Conservation (phyloP, 441 rosid genomes). For the Lepidium campestre region DNA sequence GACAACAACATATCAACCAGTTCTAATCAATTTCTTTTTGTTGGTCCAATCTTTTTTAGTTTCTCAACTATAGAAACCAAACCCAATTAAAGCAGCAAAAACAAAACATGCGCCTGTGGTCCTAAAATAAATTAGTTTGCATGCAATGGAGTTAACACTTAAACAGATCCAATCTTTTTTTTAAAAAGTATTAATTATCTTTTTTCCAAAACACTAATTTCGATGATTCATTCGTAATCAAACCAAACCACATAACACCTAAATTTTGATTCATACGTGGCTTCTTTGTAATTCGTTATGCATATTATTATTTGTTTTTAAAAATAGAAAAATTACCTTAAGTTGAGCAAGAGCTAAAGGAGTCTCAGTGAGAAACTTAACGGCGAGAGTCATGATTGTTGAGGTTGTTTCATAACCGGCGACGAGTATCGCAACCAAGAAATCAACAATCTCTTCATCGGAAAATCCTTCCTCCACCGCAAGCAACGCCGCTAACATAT, state of each 20-base stretch:
- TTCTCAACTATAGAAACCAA: slow-evolving; percentile 3
- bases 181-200: too few species aligned
- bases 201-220: slow-evolving; percentile 3
- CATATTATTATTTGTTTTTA: background rate
- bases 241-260: slow-evolving; percentile 28
- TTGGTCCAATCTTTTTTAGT: background rate
- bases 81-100: slow-evolving; percentile 13
- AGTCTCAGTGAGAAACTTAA: slow-evolving; percentile 87
- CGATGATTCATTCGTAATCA: slow-evolving; percentile 17
- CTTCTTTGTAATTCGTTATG: background rate
- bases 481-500: slow-evolving; percentile 76
- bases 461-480: slow-evolving; percentile 66
- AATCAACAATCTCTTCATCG: slow-evolving; percentile 84
- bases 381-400: slow-evolving; percentile 93
- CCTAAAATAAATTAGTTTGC: slow-evolving; percentile 3
- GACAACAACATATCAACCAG: slow-evolving; percentile 4
- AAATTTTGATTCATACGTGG: slow-evolving; percentile 12
- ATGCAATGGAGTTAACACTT: slow-evolving; percentile 11
- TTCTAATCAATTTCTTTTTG: background rate
- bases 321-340: slow-evolving; percentile 37
- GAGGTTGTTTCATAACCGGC: slow-evolving; percentile 98
- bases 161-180: slow-evolving; percentile 9
- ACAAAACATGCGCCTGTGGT: slow-evolving; percentile 24
- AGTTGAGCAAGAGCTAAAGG: slow-evolving; percentile 85
- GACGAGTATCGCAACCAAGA: slow-evolving; percentile 77